Percentiles rank a stretch among this genome's conserved stretches.
These are phyloP conservation scores for Eremothecium gossypii DNA, from an alignment of 1,139 yeast genomes.

Conservation along the genomic window DNA sequence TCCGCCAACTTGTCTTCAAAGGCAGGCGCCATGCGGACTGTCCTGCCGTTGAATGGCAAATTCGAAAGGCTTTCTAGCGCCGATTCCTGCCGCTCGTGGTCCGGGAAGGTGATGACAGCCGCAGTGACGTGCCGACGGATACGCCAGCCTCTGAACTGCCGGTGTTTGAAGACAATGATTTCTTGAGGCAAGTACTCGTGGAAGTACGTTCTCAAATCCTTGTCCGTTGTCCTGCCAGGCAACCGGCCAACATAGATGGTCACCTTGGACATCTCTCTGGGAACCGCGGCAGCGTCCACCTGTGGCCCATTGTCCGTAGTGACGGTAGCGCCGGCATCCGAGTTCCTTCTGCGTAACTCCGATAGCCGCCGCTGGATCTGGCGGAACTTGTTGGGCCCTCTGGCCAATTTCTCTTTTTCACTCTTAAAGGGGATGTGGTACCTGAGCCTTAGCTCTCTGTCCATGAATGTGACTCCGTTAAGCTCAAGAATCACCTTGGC, in stretches of 20 bases:
- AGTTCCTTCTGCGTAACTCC: constrained; percentile 8
- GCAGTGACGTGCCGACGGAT: constrained; percentile 34
- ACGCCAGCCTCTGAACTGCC: constrained; percentile 24
- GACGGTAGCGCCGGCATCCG: neutral
- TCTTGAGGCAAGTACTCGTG: constrained; percentile 39
- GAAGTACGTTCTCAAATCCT: constrained; percentile 37
- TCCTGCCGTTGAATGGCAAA: constrained; percentile 30
- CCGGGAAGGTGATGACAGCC: constrained; percentile 46
- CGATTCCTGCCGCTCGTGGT: constrained; percentile 35
- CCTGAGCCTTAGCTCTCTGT: constrained; percentile 34
- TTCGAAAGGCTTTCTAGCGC: constrained; percentile 37
- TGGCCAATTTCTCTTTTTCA: constrained; percentile 1
- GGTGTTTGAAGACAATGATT: constrained; percentile 38
- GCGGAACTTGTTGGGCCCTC: constrained; percentile 1
- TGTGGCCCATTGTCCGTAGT: constrained; percentile 9
- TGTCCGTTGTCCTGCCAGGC: constrained; percentile 35
- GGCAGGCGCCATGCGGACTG: constrained; percentile 36
- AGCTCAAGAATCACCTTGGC: constrained; percentile 37
- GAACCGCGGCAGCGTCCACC: neutral
- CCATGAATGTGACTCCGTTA: constrained; percentile 36
- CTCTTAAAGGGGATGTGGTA: constrained; percentile 31
- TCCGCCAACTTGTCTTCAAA: constrained; percentile 36
- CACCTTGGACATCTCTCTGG: constrained; percentile 33
- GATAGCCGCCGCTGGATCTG: constrained; percentile 21
- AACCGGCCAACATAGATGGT: constrained; percentile 46